These are phyloP conservation scores for Calocybe cyanea DNA, from an alignment of 768 basidiomycete species.

Conservation along the genomic window DNA sequence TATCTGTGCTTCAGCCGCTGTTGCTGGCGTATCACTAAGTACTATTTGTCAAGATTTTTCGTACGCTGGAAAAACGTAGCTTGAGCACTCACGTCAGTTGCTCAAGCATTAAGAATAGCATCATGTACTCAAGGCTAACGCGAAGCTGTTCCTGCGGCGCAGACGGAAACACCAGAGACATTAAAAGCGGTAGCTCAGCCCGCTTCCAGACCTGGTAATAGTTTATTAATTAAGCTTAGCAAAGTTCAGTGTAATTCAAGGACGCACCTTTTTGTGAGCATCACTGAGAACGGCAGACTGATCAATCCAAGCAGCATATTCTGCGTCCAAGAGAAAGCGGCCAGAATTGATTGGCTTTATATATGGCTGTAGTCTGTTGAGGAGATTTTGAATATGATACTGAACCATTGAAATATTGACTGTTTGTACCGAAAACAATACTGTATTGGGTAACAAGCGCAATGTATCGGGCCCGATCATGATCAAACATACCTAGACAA, in stretches of 20 bases:
- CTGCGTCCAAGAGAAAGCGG: slow-evolving; percentile 1
- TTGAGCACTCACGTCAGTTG: slow-evolving; percentile 13
- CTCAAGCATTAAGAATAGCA: slow-evolving; percentile 7
- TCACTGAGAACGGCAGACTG: slow-evolving; percentile 2
- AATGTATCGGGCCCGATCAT: no score
- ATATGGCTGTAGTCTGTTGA: slow-evolving; percentile 3
- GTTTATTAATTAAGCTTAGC: not conserved
- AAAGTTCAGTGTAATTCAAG: not conserved
- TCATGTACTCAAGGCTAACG: slow-evolving; percentile 9
- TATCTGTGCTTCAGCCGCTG: slow-evolving; percentile 1
- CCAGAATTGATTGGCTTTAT: slow-evolving; percentile 6
- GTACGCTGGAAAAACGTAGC: no score
- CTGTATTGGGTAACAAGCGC: no score
- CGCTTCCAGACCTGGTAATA: slow-evolving; percentile 6
- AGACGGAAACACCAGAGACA: slow-evolving; percentile 7
- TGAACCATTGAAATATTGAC: slow-evolving; percentile 3
- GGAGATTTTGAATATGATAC: slow-evolving; percentile 9
- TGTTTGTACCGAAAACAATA: no score
- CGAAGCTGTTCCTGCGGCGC: slow-evolving; percentile 1
- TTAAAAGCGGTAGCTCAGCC: slow-evolving; percentile 6
- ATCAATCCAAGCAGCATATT: slow-evolving; percentile 8
- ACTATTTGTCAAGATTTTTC: not conserved
- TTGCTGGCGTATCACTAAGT: slow-evolving; percentile 8
- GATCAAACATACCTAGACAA: no score
- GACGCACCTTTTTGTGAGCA: slow-evolving; percentile 6